Evolutionary conservation across 345 rosid genomes (phyloP).

Genomic region (Erysimum cheiranthoides): DNA sequence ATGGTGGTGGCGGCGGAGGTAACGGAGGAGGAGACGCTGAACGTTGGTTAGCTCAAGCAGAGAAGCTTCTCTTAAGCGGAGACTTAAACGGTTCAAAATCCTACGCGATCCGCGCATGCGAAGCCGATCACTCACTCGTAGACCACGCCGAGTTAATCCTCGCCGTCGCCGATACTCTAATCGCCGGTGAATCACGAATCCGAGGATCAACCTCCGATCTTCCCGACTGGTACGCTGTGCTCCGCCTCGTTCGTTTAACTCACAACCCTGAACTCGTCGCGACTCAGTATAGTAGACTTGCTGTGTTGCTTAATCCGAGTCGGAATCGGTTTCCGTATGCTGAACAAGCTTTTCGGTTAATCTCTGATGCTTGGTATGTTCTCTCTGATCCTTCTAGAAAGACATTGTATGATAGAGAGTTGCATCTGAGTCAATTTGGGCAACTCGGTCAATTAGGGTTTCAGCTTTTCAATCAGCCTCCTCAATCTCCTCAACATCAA

Average conservation of each 20-base stretch:
- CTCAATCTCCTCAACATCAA: constrained; percentile 29
- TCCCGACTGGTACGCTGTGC: constrained; percentile 78
- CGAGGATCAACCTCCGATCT: constrained; percentile 37
- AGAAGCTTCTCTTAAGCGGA: constrained; percentile 72
- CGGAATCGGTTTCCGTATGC: constrained; percentile 66
- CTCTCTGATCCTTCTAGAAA: constrained; percentile 72
- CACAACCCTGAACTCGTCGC: constrained; percentile 69
- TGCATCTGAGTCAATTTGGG: constrained; percentile 62
- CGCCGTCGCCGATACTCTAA: constrained; percentile 82
- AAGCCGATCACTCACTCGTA: constrained; percentile 67
- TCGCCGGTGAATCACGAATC: constrained; percentile 61
- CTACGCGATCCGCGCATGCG: constrained; percentile 85
- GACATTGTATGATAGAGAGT: constrained; percentile 70
- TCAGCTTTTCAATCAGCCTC: constrained; percentile 43
- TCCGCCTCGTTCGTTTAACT: constrained; percentile 72
- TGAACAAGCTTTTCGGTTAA: constrained; percentile 70
- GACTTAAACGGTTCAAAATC: constrained; percentile 75
- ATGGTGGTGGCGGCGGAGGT: constrained; percentile 41
- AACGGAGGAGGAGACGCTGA: constrained; percentile 65
- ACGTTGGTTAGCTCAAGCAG: constrained; percentile 75
- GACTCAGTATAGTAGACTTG: constrained; percentile 78
- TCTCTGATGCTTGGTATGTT: constrained; percentile 81
- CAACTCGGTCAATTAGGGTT: constrained; percentile 54
- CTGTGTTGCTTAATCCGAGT: constrained; percentile 64
- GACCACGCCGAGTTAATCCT: constrained; percentile 70